Evolutionary conservation across 768 basidiomycete species (phyloP).

Genomic region (Auricularia sp.): DNA sequence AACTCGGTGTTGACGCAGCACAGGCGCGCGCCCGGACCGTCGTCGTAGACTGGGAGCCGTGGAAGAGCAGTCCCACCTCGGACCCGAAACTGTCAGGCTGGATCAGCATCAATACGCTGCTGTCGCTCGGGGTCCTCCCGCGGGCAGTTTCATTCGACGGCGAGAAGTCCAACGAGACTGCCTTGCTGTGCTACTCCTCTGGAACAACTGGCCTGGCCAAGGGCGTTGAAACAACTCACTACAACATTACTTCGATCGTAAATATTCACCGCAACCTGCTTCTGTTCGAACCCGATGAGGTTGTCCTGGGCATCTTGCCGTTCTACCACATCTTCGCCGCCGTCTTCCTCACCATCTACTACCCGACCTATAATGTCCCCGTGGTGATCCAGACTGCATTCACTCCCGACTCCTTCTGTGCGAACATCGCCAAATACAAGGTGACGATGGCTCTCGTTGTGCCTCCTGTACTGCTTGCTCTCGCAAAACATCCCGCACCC

Average conservation of each 20-base stretch:
- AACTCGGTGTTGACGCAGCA: slow-evolving; percentile 34
- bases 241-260: slow-evolving; percentile 54
- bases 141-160: slow-evolving; percentile 50
- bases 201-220: slow-evolving; percentile 78
- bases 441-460: slow-evolving; percentile 53
- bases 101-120: slow-evolving; percentile 37
- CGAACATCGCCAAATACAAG: slow-evolving; percentile 53
- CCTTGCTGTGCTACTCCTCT: slow-evolving; percentile 51
- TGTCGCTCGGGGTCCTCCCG: slow-evolving; percentile 37
- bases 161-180: slow-evolving; percentile 44
- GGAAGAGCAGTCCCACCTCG: slow-evolving; percentile 28
- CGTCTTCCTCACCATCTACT: slow-evolving; percentile 1
- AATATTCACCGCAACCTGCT: slow-evolving; percentile 40
- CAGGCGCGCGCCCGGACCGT: slow-evolving; percentile 49
- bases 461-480: slow-evolving; percentile 74
- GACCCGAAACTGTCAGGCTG: slow-evolving; percentile 24
- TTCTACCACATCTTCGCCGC: slow-evolving; percentile 20
- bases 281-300: slow-evolving; percentile 33
- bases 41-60: slow-evolving; percentile 30
- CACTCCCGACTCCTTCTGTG: slow-evolving; percentile 59
- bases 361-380: slow-evolving; percentile 11
- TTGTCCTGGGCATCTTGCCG: slow-evolving; percentile 55
- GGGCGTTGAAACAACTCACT: slow-evolving; percentile 40
- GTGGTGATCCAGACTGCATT: slow-evolving; percentile 33
- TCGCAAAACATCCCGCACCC: slow-evolving; percentile 60